These are phyloP conservation scores for Larix kaempferi DNA, from an alignment of 75 land plant species.

Conservation along the genomic window DNA sequence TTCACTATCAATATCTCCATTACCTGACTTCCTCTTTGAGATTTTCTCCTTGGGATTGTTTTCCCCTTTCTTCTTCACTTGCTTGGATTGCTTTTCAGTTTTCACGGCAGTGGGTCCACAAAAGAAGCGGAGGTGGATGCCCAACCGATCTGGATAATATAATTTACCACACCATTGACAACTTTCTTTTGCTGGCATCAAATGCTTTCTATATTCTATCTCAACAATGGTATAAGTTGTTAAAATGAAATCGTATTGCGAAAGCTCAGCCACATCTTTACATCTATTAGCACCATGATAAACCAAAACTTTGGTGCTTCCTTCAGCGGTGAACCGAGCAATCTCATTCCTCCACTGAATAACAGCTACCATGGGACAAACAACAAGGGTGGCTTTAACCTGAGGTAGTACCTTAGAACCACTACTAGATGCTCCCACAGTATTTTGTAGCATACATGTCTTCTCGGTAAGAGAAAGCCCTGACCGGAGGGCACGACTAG, in stretches of 20 bases:
- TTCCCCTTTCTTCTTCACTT: constrained; percentile 35
- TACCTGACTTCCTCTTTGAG: neutral
- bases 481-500: constrained; percentile 22
- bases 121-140: constrained; percentile 46
- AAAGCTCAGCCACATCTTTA: constrained; percentile 34
- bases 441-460: neutral
- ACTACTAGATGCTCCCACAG: neutral
- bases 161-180: constrained; percentile 62
- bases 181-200: constrained; percentile 61
- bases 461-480: constrained; percentile 1
- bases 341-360: constrained; percentile 90
- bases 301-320: constrained; percentile 64
- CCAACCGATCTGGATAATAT: constrained; percentile 36
- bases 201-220: constrained; percentile 53
- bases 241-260: constrained; percentile 72
- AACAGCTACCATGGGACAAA: constrained; percentile 90
- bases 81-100: constrained; percentile 75
- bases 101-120: constrained; percentile 81
- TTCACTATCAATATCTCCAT: constrained; percentile 1
- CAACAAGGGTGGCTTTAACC: constrained; percentile 68
- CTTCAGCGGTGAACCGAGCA: constrained; percentile 51
- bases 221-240: constrained; percentile 83
- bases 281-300: constrained; percentile 71
- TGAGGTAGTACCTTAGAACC: constrained; percentile 21
- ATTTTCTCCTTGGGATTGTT: neutral